Base-by-base conservation (phyloP, 2,329 filamentous ascomycete species). In the Fusarium sp. region DNA sequence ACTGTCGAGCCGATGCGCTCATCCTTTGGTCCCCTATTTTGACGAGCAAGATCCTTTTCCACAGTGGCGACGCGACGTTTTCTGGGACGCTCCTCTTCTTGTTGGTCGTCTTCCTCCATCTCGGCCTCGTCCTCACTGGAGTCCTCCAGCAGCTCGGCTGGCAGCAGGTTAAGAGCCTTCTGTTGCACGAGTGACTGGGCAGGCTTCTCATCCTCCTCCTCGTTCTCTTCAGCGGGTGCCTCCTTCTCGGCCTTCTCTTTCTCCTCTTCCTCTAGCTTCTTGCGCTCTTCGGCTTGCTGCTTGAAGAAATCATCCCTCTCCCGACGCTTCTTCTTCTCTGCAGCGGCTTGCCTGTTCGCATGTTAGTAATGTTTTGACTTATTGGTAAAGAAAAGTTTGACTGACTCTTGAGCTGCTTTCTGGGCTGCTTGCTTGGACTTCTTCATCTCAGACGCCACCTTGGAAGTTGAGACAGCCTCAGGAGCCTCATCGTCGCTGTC, bases 401-500 rank as follows among this genome's bases (percentile, higher is more conserved):
- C 85, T 67, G 77, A 89, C 87, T 85, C 80, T 71, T 85, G 83
- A 9, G 83, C 84, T 24, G 84, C 85, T 62, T 85, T 84, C 61
- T 83, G 81, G 40, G 83, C 82, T 16, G 81, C 82, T 64, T 85
- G 81, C 2, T 82, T 80, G 5, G 83, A 82, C 70, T 84, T 81
- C 64, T 83, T 81, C 24, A 81, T 79, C 62, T 84, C 79, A 16
- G 79, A 81, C 2, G 85, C 86, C 5, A 83, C 85, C 49, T 81
- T 81, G 14, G 79, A 77, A 2, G 86, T 86, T 1, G 87, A 88
- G n/a, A 89, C 83, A 5, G 85, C 87, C 76, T 89, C 87, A 11
- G 87, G 87, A 0, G 86, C 86, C 49, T 85, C 86, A 55, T 88
- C 86, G 45, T 87, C 85, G 44, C 83, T 83, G 13, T 83, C 82